These are phyloP conservation scores for Cryptosporidium baileyi DNA, from an alignment of 169 alveolate species.

Conservation along the genomic window DNA sequence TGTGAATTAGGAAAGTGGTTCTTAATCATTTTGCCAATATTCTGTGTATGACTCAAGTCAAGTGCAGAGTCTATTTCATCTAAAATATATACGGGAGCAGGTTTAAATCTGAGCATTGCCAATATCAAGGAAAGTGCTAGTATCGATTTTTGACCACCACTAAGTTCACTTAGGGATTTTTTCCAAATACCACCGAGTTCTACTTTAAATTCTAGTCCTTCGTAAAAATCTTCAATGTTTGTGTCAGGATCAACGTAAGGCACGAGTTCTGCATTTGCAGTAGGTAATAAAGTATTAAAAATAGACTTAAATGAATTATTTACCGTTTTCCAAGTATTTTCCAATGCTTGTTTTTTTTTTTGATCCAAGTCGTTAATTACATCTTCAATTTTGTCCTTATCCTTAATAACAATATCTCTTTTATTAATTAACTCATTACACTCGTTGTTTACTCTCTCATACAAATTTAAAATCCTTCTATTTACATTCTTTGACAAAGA, in stretches of 20 bases:
- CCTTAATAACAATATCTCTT: constrained; percentile 87
- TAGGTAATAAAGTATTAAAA: constrained; percentile 91
- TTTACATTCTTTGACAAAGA: constrained; percentile 87
- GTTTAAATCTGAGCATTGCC: constrained; percentile 94
- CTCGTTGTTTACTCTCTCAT: constrained; percentile 90
- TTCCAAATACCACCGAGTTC: constrained; percentile 93
- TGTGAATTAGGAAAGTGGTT: constrained; percentile 96
- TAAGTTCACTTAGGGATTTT: constrained; percentile 86
- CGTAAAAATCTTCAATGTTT: constrained; percentile 68
- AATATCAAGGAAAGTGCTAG: constrained; percentile 96
- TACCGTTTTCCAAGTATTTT: constrained; percentile 87
- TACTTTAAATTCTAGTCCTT: constrained; percentile 86
- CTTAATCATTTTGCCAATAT: constrained; percentile 96
- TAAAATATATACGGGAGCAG: constrained; percentile 98
- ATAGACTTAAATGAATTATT: constrained; percentile 91
- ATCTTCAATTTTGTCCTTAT: constrained; percentile 88
- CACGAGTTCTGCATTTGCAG: constrained; percentile 91
- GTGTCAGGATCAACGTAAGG: constrained; percentile 41
- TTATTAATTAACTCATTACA: constrained; percentile 86
- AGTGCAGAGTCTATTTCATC: constrained; percentile 99
- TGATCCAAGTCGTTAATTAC: constrained; percentile 92
- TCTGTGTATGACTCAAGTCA: constrained; percentile 97
- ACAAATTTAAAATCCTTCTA: constrained; percentile 90
- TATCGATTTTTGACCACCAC: constrained; percentile 97
- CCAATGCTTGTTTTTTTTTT: constrained; percentile 87